Percentiles rank a stretch among this genome's conserved stretches.
Evolutionary conservation across 1,139 yeast genomes (phyloP).

Genomic region (Taiozyma sp.): DNA sequence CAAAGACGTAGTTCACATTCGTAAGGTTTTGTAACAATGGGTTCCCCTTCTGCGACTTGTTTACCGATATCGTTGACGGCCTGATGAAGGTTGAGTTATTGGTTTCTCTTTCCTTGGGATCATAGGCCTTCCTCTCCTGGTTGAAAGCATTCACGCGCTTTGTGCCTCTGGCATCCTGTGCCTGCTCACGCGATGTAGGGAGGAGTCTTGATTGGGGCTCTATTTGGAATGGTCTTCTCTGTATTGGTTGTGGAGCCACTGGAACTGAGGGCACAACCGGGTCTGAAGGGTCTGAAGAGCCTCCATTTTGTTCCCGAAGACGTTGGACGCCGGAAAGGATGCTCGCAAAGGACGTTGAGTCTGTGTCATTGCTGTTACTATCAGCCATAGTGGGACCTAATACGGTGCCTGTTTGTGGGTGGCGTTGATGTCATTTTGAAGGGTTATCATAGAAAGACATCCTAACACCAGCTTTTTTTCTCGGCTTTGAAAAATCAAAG

Average conservation of each 20-base stretch:
- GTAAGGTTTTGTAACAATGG: slow-evolving; percentile 47
- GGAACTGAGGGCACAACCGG: not conserved
- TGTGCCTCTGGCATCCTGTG: slow-evolving; percentile 1
- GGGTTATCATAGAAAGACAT: not conserved
- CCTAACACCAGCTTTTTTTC: not conserved
- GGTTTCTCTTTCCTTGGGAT: not conserved
- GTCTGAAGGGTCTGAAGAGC: slow-evolving; percentile 28
- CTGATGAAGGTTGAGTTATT: slow-evolving; percentile 4
- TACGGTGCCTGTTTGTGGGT: not conserved
- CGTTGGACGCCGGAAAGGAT: slow-evolving; percentile 58
- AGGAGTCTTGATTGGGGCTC: not conserved
- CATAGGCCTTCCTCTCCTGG: slow-evolving; percentile 7
- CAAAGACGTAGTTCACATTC: slow-evolving; percentile 48
- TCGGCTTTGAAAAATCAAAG: not conserved
- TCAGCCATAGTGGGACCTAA: not conserved
- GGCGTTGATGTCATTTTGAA: not conserved
- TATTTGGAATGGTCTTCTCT: slow-evolving; percentile 1
- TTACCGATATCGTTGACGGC: slow-evolving; percentile 35
- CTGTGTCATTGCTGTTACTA: slow-evolving; percentile 5
- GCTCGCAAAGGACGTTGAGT: slow-evolving; percentile 56
- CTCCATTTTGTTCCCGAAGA: slow-evolving; percentile 28
- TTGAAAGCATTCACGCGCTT: slow-evolving; percentile 17
- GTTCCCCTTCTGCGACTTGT: slow-evolving; percentile 55
- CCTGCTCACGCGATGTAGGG: not conserved
- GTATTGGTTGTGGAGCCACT: not conserved